Conservation (phyloP, 441 rosid species). For the Euphorbia corollata region DNA sequence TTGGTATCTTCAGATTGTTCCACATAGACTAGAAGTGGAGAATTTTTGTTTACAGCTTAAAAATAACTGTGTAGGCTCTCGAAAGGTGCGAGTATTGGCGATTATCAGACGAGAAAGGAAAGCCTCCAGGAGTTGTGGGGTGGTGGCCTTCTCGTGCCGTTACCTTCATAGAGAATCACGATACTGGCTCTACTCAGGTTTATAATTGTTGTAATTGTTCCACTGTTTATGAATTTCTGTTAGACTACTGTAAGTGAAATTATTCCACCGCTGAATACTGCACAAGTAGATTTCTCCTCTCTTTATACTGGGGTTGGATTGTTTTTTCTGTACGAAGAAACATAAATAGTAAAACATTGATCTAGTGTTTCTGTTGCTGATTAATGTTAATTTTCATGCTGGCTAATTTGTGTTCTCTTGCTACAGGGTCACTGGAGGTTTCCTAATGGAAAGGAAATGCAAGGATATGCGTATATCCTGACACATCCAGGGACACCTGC, state of each 20-base stretch:
- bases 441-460: slow-evolving; percentile 88
- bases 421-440: slow-evolving; percentile 94
- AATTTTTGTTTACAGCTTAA: slow-evolving; percentile 9
- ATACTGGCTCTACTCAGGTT: slow-evolving; percentile 98
- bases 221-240: not conserved
- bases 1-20: slow-evolving; percentile 4
- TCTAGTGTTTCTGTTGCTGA: not conserved
- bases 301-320: not conserved
- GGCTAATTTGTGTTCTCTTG: slow-evolving; percentile 1
- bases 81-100: slow-evolving; percentile 91
- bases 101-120: slow-evolving; percentile 75
- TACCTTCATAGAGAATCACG: slow-evolving; percentile 92
- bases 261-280: not conserved
- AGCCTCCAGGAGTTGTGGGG: slow-evolving; percentile 93
- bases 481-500: slow-evolving; percentile 98
- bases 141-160: slow-evolving; percentile 99
- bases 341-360: not conserved
- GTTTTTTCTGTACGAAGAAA: not conserved
- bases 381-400: slow-evolving; percentile 5
- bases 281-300: slow-evolving; percentile 7
- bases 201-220: slow-evolving; percentile 15
- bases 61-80: slow-evolving; percentile 43
- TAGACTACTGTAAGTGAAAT: not conserved
- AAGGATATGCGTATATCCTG: slow-evolving; percentile 88
- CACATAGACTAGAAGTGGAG: not conserved